A percentile compares a stretch with the other conserved stretches of the same genome.
Evolutionary conservation across 768 basidiomycete genomes (phyloP).

Genomic region (Lactarius sp.): DNA sequence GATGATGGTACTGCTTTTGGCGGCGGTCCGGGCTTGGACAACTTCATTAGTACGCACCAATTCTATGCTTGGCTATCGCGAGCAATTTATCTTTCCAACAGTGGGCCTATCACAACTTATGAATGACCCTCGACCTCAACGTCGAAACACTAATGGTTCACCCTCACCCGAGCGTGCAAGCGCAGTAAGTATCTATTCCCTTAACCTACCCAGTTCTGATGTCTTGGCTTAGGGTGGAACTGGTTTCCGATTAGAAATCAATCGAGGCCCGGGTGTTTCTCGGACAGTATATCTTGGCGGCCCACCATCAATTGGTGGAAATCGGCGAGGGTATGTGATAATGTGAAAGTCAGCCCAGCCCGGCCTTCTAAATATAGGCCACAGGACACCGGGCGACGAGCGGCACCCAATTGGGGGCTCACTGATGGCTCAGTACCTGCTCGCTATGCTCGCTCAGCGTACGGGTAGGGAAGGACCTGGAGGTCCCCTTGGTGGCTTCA

Average conservation of each 20-base stretch:
- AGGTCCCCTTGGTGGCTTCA: constrained; percentile 38
- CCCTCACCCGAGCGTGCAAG: constrained; percentile 9
- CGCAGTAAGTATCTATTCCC: constrained; percentile 20
- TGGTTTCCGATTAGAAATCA: constrained; percentile 38
- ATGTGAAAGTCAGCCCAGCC: constrained; percentile 18
- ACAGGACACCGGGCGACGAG: constrained; percentile 30
- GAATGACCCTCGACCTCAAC: constrained; percentile 8
- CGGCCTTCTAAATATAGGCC: constrained; percentile 31
- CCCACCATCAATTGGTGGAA: constrained; percentile 29
- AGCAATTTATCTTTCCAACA: background rate
- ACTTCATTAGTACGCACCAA: constrained; percentile 42
- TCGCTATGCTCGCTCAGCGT: constrained; percentile 50
- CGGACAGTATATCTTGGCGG: constrained; percentile 39
- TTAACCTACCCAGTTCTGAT: constrained; percentile 15
- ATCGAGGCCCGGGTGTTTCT: constrained; percentile 30
- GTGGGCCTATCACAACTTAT: constrained; percentile 16
- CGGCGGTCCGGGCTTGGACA: constrained; percentile 37
- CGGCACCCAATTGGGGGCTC: constrained; percentile 48
- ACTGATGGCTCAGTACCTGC: constrained; percentile 68
- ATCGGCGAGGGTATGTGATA: constrained; percentile 24
- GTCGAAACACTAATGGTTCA: background rate
- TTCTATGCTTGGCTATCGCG: background rate
- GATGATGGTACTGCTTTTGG: constrained; percentile 28
- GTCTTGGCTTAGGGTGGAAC: constrained; percentile 25
- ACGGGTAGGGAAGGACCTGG: constrained; percentile 39